Percentiles rank a stretch among this genome's conserved stretches.
Conservation (phyloP, 202 grass and related monocot genomes). For the Carex sylvatica region DNA sequence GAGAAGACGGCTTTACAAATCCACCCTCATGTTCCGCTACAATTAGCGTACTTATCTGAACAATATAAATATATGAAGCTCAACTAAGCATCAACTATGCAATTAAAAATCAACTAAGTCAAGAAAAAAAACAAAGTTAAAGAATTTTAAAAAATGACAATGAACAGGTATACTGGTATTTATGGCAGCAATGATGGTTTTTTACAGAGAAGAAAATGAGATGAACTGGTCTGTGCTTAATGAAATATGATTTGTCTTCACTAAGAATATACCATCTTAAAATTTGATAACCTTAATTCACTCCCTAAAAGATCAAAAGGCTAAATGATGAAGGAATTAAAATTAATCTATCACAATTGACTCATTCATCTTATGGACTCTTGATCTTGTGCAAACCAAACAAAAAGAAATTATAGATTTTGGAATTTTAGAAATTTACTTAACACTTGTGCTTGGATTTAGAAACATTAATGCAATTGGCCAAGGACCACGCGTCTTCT, state of each 20-base stretch:
- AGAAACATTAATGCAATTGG: too few species aligned
- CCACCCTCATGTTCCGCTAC: slow-evolving; percentile 80
- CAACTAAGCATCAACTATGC: not conserved
- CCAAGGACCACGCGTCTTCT: not conserved
- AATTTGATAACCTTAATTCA: not conserved
- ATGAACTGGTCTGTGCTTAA: not conserved
- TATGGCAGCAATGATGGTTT: not conserved
- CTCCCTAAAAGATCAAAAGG: not conserved
- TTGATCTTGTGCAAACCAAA: not conserved
- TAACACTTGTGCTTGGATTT: not conserved
- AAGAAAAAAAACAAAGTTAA: slow-evolving; percentile 13
- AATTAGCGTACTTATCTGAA: slow-evolving; percentile 76
- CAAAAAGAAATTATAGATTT: not conserved
- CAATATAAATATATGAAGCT: not conserved
- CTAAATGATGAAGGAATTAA: not conserved
- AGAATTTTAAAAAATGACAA: not conserved
- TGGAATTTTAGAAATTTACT: not conserved
- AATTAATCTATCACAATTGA: not conserved
- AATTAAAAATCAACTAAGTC: not conserved
- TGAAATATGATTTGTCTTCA: not conserved
- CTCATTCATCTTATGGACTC: not conserved
- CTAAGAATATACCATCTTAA: not conserved
- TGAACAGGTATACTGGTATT: not conserved
- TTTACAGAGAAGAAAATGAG: not conserved
- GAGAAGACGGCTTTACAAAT: slow-evolving; percentile 69